Base-by-base conservation (phyloP, 1,139 yeast species). In the Saccharomyces hybrid region DNA sequence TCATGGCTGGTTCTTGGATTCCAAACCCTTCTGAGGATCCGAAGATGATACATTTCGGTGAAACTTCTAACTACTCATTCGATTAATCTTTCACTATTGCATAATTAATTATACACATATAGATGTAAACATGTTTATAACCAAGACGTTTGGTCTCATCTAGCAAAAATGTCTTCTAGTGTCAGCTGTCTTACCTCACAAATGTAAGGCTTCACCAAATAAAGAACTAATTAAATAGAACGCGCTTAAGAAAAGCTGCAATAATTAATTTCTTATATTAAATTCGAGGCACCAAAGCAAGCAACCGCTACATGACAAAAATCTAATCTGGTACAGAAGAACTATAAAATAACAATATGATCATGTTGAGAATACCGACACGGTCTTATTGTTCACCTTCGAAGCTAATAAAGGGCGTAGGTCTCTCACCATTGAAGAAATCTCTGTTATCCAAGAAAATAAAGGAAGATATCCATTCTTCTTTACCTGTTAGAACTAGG, bases 401-500 rank as follows among this genome's bases (percentile, higher is more conserved):
- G 4, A 16, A 38, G 11, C 25, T 11, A 9, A 20, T 11, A 25
- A 16, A 32, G 23, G 14, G 5, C 32, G 34, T 51, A 47, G 34
- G 49, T 13, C 16, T 49, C 26, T 41, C 53, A 16, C 30, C 52
- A 14, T 27, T 54, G 23, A 44, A 54, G 54, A 60, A 59, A 48
- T 63, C 68, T 3, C 54, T 59, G 2, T 54, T 67, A 1, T 49
- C 60, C 8, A 61, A 61, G 47, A 65, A 61, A 53, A 63, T 63
- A 2, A 47, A 50, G 4, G 59, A 55, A 44, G 63, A 72, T 23
- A 64, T 74, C 3, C 84, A 80, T 46, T 83, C 84, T 1, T 58
- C 59, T 0, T 50, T 64, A 0, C 95, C 96, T 0, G 96, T 85
- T 0, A 72, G 97, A 59, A 89, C 98, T 1, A 74, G 99, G 61